Evolutionary conservation across 257 asterid species (phyloP).

Genomic region (Marsdenia floribunda): DNA sequence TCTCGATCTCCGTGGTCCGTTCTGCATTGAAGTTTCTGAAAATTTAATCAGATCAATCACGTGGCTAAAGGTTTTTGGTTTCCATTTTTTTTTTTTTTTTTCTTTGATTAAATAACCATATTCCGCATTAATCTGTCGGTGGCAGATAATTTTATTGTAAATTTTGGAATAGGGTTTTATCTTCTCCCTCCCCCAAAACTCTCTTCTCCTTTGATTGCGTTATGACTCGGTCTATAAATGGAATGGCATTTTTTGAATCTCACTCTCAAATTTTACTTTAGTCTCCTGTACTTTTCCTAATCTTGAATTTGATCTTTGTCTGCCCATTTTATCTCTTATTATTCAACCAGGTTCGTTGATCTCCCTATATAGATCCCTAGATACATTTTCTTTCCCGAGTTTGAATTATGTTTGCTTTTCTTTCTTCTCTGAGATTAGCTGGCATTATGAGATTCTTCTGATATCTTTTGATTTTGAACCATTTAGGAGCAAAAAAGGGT

Average conservation of each 20-base stretch:
- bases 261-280: background rate
- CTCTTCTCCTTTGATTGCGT: background rate
- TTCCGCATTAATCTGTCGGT: constrained; percentile 9
- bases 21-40: constrained; percentile 11
- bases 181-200: background rate
- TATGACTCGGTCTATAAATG: background rate
- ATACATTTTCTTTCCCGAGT: background rate
- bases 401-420: background rate
- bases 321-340: background rate
- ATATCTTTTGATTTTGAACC: background rate
- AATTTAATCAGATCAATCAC: constrained; percentile 16
- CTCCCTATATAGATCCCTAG: background rate
- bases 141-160: background rate
- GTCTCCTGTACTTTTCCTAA: background rate
- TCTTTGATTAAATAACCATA: background rate
- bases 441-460: background rate
- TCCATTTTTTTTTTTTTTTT: background rate
- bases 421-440: background rate
- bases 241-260: background rate
- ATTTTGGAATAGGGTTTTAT: background rate
- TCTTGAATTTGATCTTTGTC: background rate
- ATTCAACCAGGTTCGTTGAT: background rate
- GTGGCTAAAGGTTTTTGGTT: background rate
- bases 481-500: background rate
- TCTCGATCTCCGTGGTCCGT: background rate